Evolutionary conservation across 805 yeast genomes (phyloP), one percentile per base, ranked within the genome.

Genomic region (Candida ficus): DNA sequence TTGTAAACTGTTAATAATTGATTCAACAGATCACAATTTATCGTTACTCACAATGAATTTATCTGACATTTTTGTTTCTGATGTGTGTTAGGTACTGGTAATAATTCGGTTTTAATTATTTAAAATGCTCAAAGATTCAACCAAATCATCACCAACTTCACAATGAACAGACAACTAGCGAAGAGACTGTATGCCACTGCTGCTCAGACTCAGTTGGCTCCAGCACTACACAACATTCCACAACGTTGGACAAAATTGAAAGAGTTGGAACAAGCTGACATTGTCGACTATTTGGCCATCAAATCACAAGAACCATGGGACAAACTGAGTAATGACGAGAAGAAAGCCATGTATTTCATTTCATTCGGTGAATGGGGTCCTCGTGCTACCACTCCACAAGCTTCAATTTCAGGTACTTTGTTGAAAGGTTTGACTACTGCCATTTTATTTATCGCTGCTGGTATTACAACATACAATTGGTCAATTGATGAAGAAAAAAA

Each of bases 321-420:
- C 4, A 33, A 37, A 0, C 45, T 67, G 47, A 39, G 61, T 3
- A 17, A 10, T 1, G 43, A 45, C 1, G 71, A 67, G 35, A 47
- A 53, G 35, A 46, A 42, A 33, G 61, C 63, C 1, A 45, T 60
- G 6, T 66, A 66, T 43, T 63, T 54, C 46, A 51, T 67, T 13
- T 59, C 63, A 9, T 67, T 49, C 37, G 72, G 72, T 1, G 47
- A 52, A 11, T 64, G 65, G 63, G 71, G 71, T 1, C 67, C 68
- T 10, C 47, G 69, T 18, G 30, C 52, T 3, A 43, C 33, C 3
- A 34, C 18, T 6, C 43, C 39, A 13, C 25, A 28, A 21, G 38
- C 32, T 18, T 37, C 45, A 7, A 17, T 43, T 0, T 44, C 58
- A 1, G 46, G 45, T 18, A 28, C 25, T 4, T 44, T 55, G 6